phyloP scores from a whole-genome alignment of 257 asterid species.

The Solanum rostratum region DNA sequence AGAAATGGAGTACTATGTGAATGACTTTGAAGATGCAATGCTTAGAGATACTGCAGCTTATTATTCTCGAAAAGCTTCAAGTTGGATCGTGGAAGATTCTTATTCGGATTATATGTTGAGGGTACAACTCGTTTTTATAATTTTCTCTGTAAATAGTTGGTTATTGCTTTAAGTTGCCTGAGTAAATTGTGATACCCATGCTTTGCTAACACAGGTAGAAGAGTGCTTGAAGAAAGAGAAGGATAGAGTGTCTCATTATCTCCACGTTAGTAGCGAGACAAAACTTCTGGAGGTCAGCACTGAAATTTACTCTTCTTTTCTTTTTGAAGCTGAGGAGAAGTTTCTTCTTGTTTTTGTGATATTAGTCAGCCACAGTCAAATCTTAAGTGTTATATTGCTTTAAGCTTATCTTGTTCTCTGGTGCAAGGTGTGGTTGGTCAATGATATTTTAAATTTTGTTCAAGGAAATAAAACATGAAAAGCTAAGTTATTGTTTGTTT shows the following conservation, averaged over 20 bases:
- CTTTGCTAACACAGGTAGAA: slow-evolving; percentile 21
- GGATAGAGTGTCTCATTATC: slow-evolving; percentile 32
- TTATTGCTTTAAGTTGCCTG: background rate
- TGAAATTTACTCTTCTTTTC: background rate
- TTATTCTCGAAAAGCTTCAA: slow-evolving; percentile 47
- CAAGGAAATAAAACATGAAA: background rate
- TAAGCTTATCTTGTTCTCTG: background rate
- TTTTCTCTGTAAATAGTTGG: background rate
- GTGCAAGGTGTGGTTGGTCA: background rate
- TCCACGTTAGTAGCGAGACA: slow-evolving; percentile 32
- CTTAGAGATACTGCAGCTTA: slow-evolving; percentile 29
- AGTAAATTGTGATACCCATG: background rate
- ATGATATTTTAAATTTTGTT: background rate
- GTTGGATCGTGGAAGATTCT: slow-evolving; percentile 44
- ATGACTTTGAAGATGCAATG: slow-evolving; percentile 31
- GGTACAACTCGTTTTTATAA: slow-evolving; percentile 9
- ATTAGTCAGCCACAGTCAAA: background rate
- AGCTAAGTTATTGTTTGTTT: background rate
- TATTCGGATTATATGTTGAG: slow-evolving; percentile 48
- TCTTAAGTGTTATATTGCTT: background rate
- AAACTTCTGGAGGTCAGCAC: slow-evolving; percentile 34
- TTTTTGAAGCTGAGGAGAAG: background rate
- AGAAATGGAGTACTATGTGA: slow-evolving; percentile 12
- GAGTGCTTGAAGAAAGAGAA: slow-evolving; percentile 41
- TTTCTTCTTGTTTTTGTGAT: background rate